Conservation (phyloP, 768 basidiomycete genomes). For the Tulasnella sp. region DNA sequence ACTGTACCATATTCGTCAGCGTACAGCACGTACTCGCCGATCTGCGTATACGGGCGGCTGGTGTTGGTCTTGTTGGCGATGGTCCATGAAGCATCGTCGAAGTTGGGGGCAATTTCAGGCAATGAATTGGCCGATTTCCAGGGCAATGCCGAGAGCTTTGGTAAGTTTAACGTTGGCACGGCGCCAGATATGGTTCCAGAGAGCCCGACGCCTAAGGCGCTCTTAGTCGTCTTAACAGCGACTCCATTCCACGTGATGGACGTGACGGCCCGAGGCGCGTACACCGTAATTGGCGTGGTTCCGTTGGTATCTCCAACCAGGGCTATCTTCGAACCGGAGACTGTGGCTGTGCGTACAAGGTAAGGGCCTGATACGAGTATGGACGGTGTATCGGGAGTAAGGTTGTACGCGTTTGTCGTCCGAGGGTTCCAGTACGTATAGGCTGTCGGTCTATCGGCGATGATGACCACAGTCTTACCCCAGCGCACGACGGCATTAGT, state of each 20-base stretch:
- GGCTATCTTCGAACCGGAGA: constrained; percentile 33
- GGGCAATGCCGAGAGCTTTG: constrained; percentile 22
- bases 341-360: constrained; percentile 45
- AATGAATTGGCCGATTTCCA: background rate
- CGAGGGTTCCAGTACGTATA: constrained; percentile 26
- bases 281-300: constrained; percentile 36
- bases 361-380: constrained; percentile 49
- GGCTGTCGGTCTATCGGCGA: constrained; percentile 22
- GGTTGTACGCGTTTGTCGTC: constrained; percentile 33
- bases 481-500: constrained; percentile 29
- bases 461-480: constrained; percentile 25
- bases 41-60: background rate
- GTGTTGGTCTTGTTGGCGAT: constrained; percentile 1
- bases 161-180: constrained; percentile 25
- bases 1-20: constrained; percentile 37
- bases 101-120: background rate
- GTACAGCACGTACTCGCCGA: constrained; percentile 31
- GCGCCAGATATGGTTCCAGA: constrained; percentile 13
- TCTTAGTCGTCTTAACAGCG: constrained; percentile 24
- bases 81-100: background rate
- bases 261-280: constrained; percentile 32
- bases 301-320: constrained; percentile 36
- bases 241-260: constrained; percentile 31
- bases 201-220: constrained; percentile 11
- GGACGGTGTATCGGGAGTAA: background rate